Conservation (phyloP, 139 green algal species). For the Zygnema cylindricum region DNA sequence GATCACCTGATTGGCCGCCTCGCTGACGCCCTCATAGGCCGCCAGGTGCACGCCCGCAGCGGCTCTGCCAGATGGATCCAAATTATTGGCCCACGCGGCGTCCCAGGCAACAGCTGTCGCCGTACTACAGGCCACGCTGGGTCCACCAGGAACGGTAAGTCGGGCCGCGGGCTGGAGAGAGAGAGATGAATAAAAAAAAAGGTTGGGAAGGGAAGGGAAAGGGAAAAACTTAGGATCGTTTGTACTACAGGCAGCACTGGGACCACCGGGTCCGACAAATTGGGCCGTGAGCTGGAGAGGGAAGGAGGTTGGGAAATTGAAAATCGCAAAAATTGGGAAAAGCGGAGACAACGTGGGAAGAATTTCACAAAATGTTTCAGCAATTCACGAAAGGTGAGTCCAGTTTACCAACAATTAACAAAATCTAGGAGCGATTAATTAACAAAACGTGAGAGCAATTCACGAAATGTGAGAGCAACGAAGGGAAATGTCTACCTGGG, state of each 20-base stretch:
- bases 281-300: too few species aligned
- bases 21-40: conserved; percentile 41
- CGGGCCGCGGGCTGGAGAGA: conserved; percentile 7
- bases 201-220: neutral
- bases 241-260: neutral
- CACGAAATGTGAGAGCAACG: too few species aligned
- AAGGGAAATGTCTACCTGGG: conserved; percentile 38
- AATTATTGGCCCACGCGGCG: conserved; percentile 51
- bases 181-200: neutral
- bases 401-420: neutral
- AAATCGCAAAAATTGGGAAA: too few species aligned
- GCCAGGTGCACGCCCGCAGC: conserved; percentile 42
- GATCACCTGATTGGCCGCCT: too few species aligned
- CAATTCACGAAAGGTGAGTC: neutral
- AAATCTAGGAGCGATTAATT: neutral
- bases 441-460: neutral
- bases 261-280: neutral
- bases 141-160: conserved; percentile 50
- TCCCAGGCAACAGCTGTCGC: conserved; percentile 55
- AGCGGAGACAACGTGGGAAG: neutral
- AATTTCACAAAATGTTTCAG: neutral
- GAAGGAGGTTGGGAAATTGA: too few species aligned
- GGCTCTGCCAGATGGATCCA: conserved; percentile 59
- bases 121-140: conserved; percentile 57
- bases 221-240: neutral